Evolutionary conservation across 495 filamentous ascomycete species (phyloP).

Genomic region (Tuber aestivum): DNA sequence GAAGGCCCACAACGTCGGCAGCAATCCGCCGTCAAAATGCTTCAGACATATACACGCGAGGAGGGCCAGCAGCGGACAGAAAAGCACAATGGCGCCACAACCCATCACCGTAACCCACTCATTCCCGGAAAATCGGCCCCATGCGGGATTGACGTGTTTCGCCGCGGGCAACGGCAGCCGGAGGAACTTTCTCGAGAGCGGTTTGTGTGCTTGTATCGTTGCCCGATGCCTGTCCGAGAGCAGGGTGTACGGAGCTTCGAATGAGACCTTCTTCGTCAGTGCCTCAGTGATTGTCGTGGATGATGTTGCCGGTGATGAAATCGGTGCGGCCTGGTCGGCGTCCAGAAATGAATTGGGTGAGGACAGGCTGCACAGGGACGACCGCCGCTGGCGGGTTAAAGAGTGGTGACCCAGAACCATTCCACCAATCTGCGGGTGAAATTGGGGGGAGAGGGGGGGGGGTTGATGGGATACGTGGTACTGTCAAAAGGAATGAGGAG

Average conservation of each 20-base stretch:
- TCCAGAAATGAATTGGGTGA: conserved; percentile 30
- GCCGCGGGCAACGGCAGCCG: background rate
- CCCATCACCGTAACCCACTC: conserved; percentile 35
- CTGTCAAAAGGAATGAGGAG: background rate
- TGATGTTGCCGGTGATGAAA: conserved; percentile 5
- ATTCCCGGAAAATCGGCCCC: conserved; percentile 38
- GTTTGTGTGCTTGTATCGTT: conserved; percentile 39
- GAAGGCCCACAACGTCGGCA: conserved; percentile 22
- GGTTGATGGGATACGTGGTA: background rate
- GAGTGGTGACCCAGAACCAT: conserved; percentile 31
- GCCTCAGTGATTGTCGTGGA: background rate
- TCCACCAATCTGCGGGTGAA: background rate
- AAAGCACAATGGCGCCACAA: conserved; percentile 32
- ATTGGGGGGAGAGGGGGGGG: too few species aligned
- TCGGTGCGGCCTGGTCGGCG: conserved; percentile 18
- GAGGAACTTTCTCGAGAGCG: background rate
- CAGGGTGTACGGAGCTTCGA: background rate
- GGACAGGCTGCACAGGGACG: conserved; percentile 22
- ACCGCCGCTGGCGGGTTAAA: conserved; percentile 20
- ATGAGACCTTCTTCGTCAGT: background rate
- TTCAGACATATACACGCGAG: conserved; percentile 30
- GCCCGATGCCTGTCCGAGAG: background rate
- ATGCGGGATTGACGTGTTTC: conserved; percentile 35
- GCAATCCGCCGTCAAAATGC: conserved; percentile 31
- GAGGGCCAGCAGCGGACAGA: conserved; percentile 37